Evolutionary conservation across 352 stramenopile genomes (phyloP).

Genomic region (Aphanomyces stellatus): DNA sequence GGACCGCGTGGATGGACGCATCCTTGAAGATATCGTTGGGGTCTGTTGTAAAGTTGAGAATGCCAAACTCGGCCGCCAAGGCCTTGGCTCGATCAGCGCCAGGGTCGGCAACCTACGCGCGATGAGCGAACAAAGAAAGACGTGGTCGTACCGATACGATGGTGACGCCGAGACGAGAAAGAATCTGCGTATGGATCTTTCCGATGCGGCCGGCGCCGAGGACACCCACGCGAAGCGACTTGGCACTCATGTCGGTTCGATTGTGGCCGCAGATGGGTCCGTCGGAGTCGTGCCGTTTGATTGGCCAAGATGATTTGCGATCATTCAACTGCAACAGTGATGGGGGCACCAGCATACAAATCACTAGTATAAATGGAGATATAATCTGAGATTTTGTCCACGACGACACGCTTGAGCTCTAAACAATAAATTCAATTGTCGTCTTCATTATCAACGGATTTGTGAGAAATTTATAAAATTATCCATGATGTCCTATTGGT

Average conservation of each 20-base stretch:
- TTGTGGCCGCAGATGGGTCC: background rate
- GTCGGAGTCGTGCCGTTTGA: background rate
- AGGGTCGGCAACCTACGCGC: slow-evolving; percentile 30
- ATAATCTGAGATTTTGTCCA: too few species aligned
- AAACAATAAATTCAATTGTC: too few species aligned
- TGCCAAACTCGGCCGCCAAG: slow-evolving; percentile 34
- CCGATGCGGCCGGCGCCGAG: slow-evolving; percentile 62
- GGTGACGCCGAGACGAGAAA: slow-evolving; percentile 39
- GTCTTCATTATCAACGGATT: too few species aligned
- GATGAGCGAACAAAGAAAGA: background rate
- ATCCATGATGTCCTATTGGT: too few species aligned
- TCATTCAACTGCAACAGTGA: background rate
- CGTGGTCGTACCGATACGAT: slow-evolving; percentile 42
- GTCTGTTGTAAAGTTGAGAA: slow-evolving; percentile 55
- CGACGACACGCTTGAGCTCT: too few species aligned
- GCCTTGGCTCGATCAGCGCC: slow-evolving; percentile 25
- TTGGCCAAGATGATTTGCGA: background rate
- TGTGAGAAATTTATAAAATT: too few species aligned
- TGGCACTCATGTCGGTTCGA: background rate
- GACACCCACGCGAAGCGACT: slow-evolving; percentile 45
- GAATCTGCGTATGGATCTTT: slow-evolving; percentile 41
- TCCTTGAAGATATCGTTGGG: slow-evolving; percentile 89
- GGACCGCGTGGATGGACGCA: slow-evolving; percentile 90
- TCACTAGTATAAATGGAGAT: too few species aligned
- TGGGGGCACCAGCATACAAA: background rate